Base-by-base conservation (phyloP, 768 basidiomycete genomes). In the Mycena metata region DNA sequence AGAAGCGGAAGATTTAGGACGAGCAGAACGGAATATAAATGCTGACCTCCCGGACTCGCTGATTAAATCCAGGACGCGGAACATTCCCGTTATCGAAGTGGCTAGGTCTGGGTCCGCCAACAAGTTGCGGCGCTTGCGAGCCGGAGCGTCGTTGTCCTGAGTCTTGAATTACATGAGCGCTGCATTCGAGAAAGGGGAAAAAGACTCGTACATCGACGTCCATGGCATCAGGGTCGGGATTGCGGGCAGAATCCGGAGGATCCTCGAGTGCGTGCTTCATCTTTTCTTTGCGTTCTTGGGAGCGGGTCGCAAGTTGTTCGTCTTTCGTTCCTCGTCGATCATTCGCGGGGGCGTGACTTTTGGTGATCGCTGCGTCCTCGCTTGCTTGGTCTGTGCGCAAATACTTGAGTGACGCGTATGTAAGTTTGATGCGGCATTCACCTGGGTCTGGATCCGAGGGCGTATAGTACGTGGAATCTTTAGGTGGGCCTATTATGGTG, bases 51-150 rank as follows among this genome's bases (percentile, higher is more conserved):
- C 83, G 51, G 81, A 78, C 65, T 89, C 89, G 13, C 76, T 82
- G 67, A 88, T 84, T 13, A 89, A 77, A 57, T 89, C 88, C 6
- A 89, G 77, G 39, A 89, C 79, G 8, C 86, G 82, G 75, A 84
- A 87, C 79, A 88, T 78, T n/a, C 83, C 85, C 52, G 78, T 76
- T 70, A 89, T 77, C 21, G 69, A 66, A 21, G 60, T 56, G n/a
- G 75, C 67, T 5, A 76, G 54, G 64, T 78, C 74, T 17, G 63
- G 26, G 24, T 62, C 43, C 26, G 49, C 30, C 30, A 3, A 3
- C 30, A 30, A 30, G 30, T 58, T 52, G 5, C 17, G n/a, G 15
- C 23, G 45, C 52, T 67, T 56, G 21, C 0, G 41, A 12, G 23
- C 23, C 24, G 56, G 56, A n/a, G 26, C 11, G 11, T 39, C 10